Evolutionary conservation across 163 green algal species (phyloP).

Genomic region (Scenedesmus sp.): DNA sequence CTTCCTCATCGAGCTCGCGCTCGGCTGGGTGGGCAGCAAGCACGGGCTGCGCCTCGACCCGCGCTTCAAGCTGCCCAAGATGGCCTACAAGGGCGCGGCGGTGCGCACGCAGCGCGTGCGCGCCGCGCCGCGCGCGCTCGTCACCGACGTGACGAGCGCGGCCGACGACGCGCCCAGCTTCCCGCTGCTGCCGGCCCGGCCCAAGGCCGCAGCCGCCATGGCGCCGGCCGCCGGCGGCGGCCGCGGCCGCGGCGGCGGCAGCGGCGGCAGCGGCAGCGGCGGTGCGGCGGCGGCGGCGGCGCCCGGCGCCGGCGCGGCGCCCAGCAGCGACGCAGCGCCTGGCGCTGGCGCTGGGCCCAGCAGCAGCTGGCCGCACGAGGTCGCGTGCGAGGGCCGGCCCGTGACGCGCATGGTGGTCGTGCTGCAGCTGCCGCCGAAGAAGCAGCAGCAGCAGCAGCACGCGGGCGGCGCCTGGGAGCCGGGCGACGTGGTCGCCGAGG

Average conservation of each 20-base stretch:
- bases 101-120: slow-evolving; percentile 47
- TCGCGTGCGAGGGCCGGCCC: slow-evolving; percentile 44
- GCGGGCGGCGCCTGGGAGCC: no score
- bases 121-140: slow-evolving; percentile 54
- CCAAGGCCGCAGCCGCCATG: slow-evolving; percentile 32
- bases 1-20: slow-evolving; percentile 62
- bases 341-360: slow-evolving; percentile 4
- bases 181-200: slow-evolving; percentile 49
- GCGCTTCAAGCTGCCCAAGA: slow-evolving; percentile 76
- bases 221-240: background rate
- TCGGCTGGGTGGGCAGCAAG: slow-evolving; percentile 57
- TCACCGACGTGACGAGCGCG: slow-evolving; percentile 59
- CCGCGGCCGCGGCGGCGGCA: background rate
- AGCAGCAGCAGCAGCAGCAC: slow-evolving; percentile 19
- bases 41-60: slow-evolving; percentile 54
- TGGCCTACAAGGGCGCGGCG: slow-evolving; percentile 69
- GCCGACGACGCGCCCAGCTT: slow-evolving; percentile 57
- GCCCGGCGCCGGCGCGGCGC: background rate
- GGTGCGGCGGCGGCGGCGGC: background rate
- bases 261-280: background rate
- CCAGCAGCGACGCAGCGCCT: background rate
- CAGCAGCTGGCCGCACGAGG: slow-evolving; percentile 8
- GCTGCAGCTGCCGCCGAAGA: slow-evolving; percentile 3
- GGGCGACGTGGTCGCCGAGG: slow-evolving; percentile 7
- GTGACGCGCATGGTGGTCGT: slow-evolving; percentile 37